A percentile compares a stretch with the other conserved stretches of the same genome.
These are phyloP conservation scores for Ophidiomyces ophidiicola DNA, from an alignment of 2,329 filamentous ascomycete species.

Conservation along the genomic window DNA sequence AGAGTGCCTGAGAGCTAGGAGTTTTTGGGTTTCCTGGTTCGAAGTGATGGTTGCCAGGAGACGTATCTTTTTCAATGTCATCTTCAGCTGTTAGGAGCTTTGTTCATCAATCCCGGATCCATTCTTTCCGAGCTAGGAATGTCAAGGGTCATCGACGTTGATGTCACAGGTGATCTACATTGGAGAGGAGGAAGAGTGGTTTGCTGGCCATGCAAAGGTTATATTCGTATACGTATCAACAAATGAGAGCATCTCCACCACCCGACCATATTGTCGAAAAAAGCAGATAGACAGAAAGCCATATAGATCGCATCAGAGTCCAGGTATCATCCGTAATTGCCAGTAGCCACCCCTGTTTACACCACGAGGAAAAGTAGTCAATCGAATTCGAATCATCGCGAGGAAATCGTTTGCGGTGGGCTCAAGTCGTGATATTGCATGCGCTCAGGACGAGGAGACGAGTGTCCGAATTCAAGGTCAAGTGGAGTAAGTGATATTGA, in stretches of 20 bases:
- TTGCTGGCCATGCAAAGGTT: slow-evolving; percentile 12
- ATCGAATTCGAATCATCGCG: background rate
- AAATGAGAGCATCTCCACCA: slow-evolving; percentile 12
- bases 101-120: too few relatives aligned
- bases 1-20: too few relatives aligned
- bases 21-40: too few relatives aligned
- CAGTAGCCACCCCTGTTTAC: slow-evolving; percentile 5
- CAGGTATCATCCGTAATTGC: background rate
- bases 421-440: background rate
- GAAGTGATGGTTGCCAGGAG: too few relatives aligned
- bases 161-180: too few relatives aligned
- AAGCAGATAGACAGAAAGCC: slow-evolving; percentile 1
- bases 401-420: background rate
- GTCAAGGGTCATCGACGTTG: too few relatives aligned
- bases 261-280: slow-evolving; percentile 10
- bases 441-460: background rate
- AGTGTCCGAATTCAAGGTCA: slow-evolving; percentile 3
- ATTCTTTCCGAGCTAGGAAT: too few relatives aligned
- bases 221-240: slow-evolving; percentile 10
- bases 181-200: slow-evolving; percentile 3
- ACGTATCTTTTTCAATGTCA: too few relatives aligned
- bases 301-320: slow-evolving; percentile 7
- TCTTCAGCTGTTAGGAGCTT: too few relatives aligned
- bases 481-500: slow-evolving; percentile 5
- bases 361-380: slow-evolving; percentile 1